Percentiles rank a stretch among this genome's conserved stretches.
Conservation (phyloP, 768 basidiomycete genomes). For the Guyanaporus albipodus region DNA sequence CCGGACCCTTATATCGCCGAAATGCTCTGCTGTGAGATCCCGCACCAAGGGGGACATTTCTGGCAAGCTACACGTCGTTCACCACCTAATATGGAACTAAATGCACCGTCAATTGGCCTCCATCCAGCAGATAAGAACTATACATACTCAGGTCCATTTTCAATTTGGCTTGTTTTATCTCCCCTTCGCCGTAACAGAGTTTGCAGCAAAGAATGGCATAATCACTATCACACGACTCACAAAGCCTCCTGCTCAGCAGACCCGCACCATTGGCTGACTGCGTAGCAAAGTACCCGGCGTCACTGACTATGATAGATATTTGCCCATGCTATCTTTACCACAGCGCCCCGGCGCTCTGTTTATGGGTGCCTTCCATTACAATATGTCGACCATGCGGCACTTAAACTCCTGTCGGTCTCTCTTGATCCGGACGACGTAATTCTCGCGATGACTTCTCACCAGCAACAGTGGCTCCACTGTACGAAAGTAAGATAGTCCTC, state of each 20-base stretch:
- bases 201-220: too few relatives aligned
- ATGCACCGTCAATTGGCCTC: background rate
- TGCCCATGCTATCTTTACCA: background rate
- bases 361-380: background rate
- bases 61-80: background rate
- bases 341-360: background rate
- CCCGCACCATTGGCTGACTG: too few relatives aligned
- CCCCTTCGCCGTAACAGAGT: background rate
- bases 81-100: background rate
- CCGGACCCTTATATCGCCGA: background rate
- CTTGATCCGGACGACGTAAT: background rate
- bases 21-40: conserved; percentile 4
- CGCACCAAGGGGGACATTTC: background rate
- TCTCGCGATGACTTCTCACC: background rate
- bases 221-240: too few relatives aligned
- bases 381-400: background rate
- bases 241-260: too few relatives aligned
- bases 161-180: background rate
- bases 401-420: background rate
- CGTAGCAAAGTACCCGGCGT: too few relatives aligned
- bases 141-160: too few relatives aligned
- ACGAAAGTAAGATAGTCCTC: too few relatives aligned
- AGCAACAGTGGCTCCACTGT: background rate
- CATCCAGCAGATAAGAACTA: background rate
- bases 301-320: too few relatives aligned